Conservation (phyloP, 495 filamentous ascomycete species). For the Penicillium fimorum region DNA sequence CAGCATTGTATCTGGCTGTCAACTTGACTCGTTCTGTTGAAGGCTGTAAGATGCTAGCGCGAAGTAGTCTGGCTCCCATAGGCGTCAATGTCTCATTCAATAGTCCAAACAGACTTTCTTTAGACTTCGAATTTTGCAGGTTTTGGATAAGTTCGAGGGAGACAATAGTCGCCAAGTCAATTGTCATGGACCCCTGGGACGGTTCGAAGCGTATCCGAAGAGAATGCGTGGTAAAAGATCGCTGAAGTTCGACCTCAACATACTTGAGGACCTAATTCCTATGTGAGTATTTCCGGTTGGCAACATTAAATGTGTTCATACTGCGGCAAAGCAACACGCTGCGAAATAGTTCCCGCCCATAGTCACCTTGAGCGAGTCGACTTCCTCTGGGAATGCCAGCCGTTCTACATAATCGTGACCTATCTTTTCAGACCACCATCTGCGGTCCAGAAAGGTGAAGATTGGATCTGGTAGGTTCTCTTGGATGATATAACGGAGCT, state of each 20-base stretch:
- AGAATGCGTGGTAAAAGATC: constrained; percentile 70
- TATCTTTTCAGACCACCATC: constrained; percentile 81
- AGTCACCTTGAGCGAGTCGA: constrained; percentile 73
- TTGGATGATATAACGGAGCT: constrained; percentile 72
- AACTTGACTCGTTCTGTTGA: constrained; percentile 66
- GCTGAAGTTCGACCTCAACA: constrained; percentile 63
- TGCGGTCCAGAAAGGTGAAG: constrained; percentile 70
- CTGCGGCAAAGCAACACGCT: constrained; percentile 83
- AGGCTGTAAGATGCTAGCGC: constrained; percentile 86
- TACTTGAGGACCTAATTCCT: constrained; percentile 70
- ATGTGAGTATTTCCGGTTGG: constrained; percentile 23
- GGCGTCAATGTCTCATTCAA: constrained; percentile 83
- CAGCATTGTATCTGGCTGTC: constrained; percentile 70
- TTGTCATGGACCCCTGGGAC: constrained; percentile 92
- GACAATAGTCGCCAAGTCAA: constrained; percentile 80
- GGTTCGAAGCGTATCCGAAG: constrained; percentile 82
- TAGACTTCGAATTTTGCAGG: constrained; percentile 68
- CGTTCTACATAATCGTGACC: constrained; percentile 78
- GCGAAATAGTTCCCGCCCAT: constrained; percentile 87
- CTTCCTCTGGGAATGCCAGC: constrained; percentile 72
- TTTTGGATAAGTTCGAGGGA: constrained; percentile 92
- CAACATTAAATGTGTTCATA: constrained; percentile 39
- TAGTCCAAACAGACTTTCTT: constrained; percentile 76
- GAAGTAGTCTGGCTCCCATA: constrained; percentile 79
- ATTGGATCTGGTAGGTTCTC: constrained; percentile 55